Base-by-base conservation (phyloP, 768 basidiomycete species). In the Psilocybe cyanescens region DNA sequence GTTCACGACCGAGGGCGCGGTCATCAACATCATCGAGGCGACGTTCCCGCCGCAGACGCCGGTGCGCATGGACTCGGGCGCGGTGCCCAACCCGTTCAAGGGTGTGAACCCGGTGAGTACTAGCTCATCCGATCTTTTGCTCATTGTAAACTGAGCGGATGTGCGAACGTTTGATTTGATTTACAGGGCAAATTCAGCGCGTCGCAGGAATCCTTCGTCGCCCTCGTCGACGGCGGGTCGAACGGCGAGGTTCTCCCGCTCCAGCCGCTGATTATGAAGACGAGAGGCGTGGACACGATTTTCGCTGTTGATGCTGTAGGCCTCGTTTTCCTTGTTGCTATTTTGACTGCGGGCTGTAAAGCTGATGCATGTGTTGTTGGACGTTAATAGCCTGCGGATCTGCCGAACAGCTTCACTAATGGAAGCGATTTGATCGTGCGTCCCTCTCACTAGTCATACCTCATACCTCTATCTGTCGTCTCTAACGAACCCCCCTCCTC, bases 201-300 rank as follows among this genome's bases (percentile, higher is more conserved):
- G 3, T 61, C 60, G 14, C 50, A 46, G 19, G 55, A 61, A 24
- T 61, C 60, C 8, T 61, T 61, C 44, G 55, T 61, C 29, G 55
- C 60, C 6, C 48, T 61, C 1, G 60, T 61, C n/a, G 60, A 61
- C n/a, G 60, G 60, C 4, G 60, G 60, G 2, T 61, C 60, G 3
- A 61, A 61, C 29, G 60, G 60, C 8, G 60, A 61, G 35, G 60
- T 61, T 2, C 50, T 31, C 35, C 60, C 60, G 3, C 28, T 61
- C 2, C 60, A 61, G 39, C 60, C 60, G 14, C n/a, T 61, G 12
- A 61, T 61, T 14, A 49, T 61, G 1, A 17, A 49, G 7, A 47
- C 60, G 1, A 45, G 60, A n/a, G 49, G 37, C 12, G 55, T 61
- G 8, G 60, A 61, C 44, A 52, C 44, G 0, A 61, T 61, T 11